Percentiles rank a stretch among this genome's conserved stretches.
Conservation (phyloP, 176 grass and related monocot species). For the Hordeum marinum region DNA sequence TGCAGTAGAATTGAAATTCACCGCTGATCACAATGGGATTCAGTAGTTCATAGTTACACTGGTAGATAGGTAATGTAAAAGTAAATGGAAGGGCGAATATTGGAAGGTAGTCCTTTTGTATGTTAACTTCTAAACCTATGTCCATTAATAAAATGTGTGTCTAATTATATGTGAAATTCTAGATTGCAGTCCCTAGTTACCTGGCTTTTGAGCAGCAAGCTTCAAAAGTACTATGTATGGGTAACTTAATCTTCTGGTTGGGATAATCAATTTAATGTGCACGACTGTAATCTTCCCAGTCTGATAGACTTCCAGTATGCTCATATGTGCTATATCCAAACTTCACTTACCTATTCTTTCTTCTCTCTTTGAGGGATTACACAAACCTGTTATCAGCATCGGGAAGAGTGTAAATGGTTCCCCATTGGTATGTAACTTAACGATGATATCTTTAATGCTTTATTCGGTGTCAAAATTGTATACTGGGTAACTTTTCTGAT, state of each 20-base stretch:
- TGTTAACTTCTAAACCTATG: background rate
- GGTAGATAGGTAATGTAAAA: background rate
- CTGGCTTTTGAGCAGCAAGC: background rate
- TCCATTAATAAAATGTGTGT: background rate
- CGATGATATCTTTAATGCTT: background rate
- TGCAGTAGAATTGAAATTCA: background rate
- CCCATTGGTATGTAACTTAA: constrained; percentile 60
- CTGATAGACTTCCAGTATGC: background rate
- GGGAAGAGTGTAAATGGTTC: constrained; percentile 88
- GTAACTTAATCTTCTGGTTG: constrained; percentile 11
- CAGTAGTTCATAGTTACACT: background rate
- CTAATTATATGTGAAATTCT: background rate
- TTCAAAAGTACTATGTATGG: background rate
- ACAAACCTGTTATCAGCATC: constrained; percentile 77
- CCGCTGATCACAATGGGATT: background rate
- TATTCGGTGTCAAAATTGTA: constrained; percentile 8
- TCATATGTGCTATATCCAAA: constrained; percentile 20
- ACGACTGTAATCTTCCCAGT: background rate
- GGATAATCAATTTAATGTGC: background rate
- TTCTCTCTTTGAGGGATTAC: constrained; percentile 98
- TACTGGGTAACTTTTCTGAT: constrained; percentile 13
- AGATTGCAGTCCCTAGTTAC: background rate
- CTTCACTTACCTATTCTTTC: constrained; percentile 52
- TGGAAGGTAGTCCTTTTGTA: background rate
- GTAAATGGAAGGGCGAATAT: background rate